Evolutionary conservation across 495 filamentous ascomycete genomes (phyloP).

Genomic region (Penicillium fimorum): DNA sequence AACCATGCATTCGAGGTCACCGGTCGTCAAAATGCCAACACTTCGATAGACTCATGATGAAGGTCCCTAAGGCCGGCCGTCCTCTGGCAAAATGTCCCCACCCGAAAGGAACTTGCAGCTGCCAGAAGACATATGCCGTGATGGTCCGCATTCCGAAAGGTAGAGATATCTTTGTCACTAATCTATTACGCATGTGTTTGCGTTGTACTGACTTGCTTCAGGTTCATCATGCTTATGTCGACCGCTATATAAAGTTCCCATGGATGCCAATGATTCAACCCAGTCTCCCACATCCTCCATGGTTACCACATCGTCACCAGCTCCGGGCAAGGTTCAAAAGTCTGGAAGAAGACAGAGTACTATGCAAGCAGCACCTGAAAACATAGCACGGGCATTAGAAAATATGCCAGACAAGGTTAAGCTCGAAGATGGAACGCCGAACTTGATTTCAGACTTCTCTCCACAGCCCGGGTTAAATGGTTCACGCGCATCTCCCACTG

Average conservation of each 20-base stretch:
- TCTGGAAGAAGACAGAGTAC: conserved; percentile 25
- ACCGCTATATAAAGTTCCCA: conserved; percentile 42
- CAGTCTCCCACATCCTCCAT: conserved; percentile 15
- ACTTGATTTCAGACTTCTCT: conserved; percentile 10
- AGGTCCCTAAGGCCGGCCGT: conserved; percentile 76
- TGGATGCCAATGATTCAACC: conserved; percentile 16
- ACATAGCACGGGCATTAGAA: conserved; percentile 30
- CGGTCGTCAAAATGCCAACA: conserved; percentile 83
- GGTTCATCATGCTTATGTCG: conserved; percentile 42
- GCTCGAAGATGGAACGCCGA: conserved; percentile 21
- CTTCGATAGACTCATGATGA: conserved; percentile 69
- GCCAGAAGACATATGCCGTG: conserved; percentile 50
- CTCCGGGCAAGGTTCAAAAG: conserved; percentile 29
- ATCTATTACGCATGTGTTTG: conserved; percentile 2
- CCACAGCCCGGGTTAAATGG: conserved; percentile 10
- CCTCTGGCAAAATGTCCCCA: conserved; percentile 77
- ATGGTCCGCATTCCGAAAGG: conserved; percentile 54
- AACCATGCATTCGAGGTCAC: conserved; percentile 83
- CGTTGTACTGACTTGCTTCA: conserved; percentile 11
- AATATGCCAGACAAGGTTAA: conserved; percentile 24
- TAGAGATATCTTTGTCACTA: conserved; percentile 15
- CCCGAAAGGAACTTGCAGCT: conserved; percentile 59
- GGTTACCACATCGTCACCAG: conserved; percentile 15
- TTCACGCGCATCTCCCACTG: not conserved
- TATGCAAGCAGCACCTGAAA: conserved; percentile 30